A percentile compares a stretch with the other conserved stretches of the same genome.
phyloP scores from a whole-genome alignment of 1,284 basidiomycete species.

The Microbotryomycetes sp. region DNA sequence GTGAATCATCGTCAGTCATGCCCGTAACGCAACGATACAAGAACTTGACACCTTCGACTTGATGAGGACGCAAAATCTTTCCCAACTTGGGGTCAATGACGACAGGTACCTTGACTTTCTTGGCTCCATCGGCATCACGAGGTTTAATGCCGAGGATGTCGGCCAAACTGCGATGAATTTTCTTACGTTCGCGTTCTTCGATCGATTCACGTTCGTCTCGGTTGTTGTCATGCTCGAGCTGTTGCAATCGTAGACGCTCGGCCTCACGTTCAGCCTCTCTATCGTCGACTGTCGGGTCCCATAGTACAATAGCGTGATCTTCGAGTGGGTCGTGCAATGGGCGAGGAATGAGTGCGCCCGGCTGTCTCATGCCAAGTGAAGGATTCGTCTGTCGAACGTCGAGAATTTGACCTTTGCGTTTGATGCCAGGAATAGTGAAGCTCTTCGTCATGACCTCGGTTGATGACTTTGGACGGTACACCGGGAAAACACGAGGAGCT shows the following conservation, averaged over 20 bases:
- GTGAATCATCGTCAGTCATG: constrained; percentile 82
- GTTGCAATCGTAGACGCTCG: constrained; percentile 12
- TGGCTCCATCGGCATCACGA: constrained; percentile 49
- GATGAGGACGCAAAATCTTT: constrained; percentile 90
- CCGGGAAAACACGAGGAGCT: constrained; percentile 54
- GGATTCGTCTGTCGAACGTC: constrained; percentile 59
- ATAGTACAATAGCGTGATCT: constrained; percentile 94
- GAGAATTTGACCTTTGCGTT: constrained; percentile 64
- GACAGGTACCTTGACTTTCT: constrained; percentile 81
- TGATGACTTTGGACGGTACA: constrained; percentile 76
- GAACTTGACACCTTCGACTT: constrained; percentile 98
- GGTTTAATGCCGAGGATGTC: constrained; percentile 61
- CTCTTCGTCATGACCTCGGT: constrained; percentile 50
- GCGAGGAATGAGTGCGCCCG: constrained; percentile 74
- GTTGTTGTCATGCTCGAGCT: background rate
- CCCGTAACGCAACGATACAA: constrained; percentile 92
- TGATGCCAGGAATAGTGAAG: constrained; percentile 86
- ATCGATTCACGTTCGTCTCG: constrained; percentile 58
- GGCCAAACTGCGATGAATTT: constrained; percentile 75
- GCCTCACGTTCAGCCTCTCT: constrained; percentile 57
- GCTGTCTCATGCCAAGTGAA: constrained; percentile 79
- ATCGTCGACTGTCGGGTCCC: constrained; percentile 92
- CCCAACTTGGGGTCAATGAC: constrained; percentile 85
- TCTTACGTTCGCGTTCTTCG: constrained; percentile 25
- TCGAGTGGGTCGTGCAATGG: constrained; percentile 95